phyloP scores from a whole-genome alignment of 2,329 filamentous ascomycete genomes.

The Aspergillus felis region DNA sequence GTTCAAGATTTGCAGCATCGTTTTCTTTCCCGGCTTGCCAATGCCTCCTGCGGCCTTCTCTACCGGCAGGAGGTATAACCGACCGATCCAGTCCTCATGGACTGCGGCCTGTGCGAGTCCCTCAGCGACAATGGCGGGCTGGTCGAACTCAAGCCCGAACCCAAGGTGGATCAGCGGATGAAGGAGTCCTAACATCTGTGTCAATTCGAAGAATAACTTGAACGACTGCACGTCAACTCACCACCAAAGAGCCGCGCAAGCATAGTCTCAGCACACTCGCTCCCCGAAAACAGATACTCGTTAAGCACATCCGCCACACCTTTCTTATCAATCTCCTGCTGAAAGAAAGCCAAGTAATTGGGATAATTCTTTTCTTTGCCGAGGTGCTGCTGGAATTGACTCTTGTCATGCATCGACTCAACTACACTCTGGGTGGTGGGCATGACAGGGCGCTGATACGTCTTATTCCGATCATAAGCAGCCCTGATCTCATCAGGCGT shows the following conservation, averaged over 20 bases:
- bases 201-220: neutral
- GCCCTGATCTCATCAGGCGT: constrained; percentile 55
- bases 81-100: constrained; percentile 56
- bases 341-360: constrained; percentile 74
- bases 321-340: constrained; percentile 63
- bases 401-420: constrained; percentile 54
- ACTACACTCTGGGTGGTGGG: constrained; percentile 50
- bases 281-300: constrained; percentile 65
- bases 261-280: constrained; percentile 64
- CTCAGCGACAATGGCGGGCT: constrained; percentile 77
- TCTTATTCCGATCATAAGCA: constrained; percentile 61
- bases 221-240: constrained; percentile 23
- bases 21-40: constrained; percentile 29
- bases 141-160: constrained; percentile 76
- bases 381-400: constrained; percentile 55
- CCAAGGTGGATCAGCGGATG: constrained; percentile 83
- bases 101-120: constrained; percentile 73
- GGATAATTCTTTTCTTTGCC: constrained; percentile 64
- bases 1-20: constrained; percentile 59
- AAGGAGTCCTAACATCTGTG: constrained; percentile 54
- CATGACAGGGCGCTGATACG: constrained; percentile 60
- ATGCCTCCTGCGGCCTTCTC: constrained; percentile 33
- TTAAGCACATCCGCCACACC: constrained; percentile 60
- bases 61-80: constrained; percentile 46
- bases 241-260: constrained; percentile 64